A percentile compares a stretch with the other conserved stretches of the same genome.
These are phyloP conservation scores for Ceratonia siliqua DNA, from an alignment of 306 rosid genomes.

Conservation along the genomic window DNA sequence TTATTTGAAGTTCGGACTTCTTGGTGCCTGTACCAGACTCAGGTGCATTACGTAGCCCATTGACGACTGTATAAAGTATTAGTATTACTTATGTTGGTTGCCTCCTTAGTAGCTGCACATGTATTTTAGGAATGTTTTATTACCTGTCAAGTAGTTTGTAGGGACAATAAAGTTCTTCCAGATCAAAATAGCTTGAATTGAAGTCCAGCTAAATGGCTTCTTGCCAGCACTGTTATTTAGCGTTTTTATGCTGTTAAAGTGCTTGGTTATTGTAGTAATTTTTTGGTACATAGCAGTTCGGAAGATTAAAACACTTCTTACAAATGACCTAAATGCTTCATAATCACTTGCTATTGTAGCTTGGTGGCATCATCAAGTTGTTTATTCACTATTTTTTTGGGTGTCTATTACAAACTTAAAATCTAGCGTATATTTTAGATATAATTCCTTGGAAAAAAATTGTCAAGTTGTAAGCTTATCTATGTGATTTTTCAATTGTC, in stretches of 20 bases:
- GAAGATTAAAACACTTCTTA: no score
- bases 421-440: no score
- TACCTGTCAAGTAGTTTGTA: slow-evolving; percentile 17
- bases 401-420: no score
- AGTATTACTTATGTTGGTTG: slow-evolving; percentile 26
- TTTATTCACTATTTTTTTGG: no score
- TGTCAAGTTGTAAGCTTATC: no score
- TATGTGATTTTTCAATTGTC: no score
- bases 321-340: no score
- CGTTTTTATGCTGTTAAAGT: slow-evolving; percentile 11
- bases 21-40: slow-evolving; percentile 32
- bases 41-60: slow-evolving; percentile 39
- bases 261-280: background rate
- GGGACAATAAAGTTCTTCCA: slow-evolving; percentile 16
- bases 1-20: slow-evolving; percentile 30
- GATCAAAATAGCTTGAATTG: slow-evolving; percentile 21
- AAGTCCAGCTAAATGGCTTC: slow-evolving; percentile 21
- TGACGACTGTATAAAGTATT: slow-evolving; percentile 25
- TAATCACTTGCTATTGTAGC: no score
- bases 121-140: slow-evolving; percentile 31
- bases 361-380: no score
- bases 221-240: slow-evolving; percentile 18
- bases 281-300: no score
- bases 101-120: slow-evolving; percentile 31
- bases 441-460: no score